Conservation (phyloP, 805 yeast genomes). For the Wickerhamomyces silvicola region DNA sequence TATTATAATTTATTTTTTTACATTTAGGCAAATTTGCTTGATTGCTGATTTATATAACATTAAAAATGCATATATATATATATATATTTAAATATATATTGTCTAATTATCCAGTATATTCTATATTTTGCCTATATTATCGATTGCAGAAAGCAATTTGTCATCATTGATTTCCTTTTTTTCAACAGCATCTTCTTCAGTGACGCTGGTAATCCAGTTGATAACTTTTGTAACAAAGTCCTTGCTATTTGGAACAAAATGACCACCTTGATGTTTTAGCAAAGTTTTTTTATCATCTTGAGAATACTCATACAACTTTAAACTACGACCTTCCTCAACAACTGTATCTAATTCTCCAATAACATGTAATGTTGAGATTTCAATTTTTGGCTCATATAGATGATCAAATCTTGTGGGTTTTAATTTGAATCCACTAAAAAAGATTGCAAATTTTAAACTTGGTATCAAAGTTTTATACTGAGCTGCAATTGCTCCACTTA, state of each 20-base stretch:
- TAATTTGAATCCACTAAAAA: conserved; percentile 60
- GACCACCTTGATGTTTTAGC: conserved; percentile 90
- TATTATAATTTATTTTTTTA: too few relatives aligned
- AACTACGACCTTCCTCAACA: conserved; percentile 64
- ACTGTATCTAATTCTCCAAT: conserved; percentile 86
- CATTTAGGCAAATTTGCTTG: too few relatives aligned
- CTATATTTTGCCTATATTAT: conserved; percentile 31
- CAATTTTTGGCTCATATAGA: conserved; percentile 14
- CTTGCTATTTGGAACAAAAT: conserved; percentile 87
- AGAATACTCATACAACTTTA: conserved; percentile 48
- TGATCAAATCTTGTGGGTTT: conserved; percentile 21
- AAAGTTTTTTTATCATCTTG: conserved; percentile 34
- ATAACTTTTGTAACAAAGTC: conserved; percentile 27
- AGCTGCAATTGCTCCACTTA: conserved; percentile 57
- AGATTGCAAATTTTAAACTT: conserved; percentile 19
- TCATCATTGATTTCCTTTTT: conserved; percentile 20
- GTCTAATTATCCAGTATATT: too few relatives aligned
- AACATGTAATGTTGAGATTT: conserved; percentile 54
- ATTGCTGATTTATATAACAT: too few relatives aligned
- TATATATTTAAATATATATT: too few relatives aligned
- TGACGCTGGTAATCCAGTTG: conserved; percentile 25
- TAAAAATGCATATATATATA: too few relatives aligned
- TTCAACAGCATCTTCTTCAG: conserved; percentile 1
- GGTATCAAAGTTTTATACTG: conserved; percentile 42
- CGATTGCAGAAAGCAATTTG: conserved; percentile 32